These are phyloP conservation scores for Trichoderma erinaceum DNA, from an alignment of 495 filamentous ascomycete genomes.

Conservation along the genomic window DNA sequence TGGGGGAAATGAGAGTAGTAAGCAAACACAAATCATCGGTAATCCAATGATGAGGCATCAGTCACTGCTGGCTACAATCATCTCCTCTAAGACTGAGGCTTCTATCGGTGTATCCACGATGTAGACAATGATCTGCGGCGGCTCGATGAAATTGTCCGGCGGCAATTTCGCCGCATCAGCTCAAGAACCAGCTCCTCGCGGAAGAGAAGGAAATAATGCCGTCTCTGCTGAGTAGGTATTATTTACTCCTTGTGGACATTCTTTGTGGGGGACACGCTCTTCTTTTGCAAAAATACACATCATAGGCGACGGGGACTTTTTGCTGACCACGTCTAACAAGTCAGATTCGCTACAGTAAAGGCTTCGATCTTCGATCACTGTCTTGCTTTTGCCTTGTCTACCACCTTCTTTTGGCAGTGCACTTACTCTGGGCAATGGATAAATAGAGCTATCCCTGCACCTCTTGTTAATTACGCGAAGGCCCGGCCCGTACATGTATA, in stretches of 20 bases:
- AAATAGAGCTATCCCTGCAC: neutral
- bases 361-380: conserved; percentile 1
- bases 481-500: neutral
- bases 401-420: neutral
- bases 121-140: neutral
- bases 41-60: no score
- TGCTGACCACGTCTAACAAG: conserved; percentile 5
- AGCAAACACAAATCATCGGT: neutral
- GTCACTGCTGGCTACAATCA: neutral
- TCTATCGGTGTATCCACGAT: neutral
- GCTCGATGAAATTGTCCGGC: neutral
- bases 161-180: neutral
- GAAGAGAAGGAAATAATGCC: neutral
- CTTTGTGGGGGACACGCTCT: neutral
- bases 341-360: neutral
- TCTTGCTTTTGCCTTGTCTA: neutral
- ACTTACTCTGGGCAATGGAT: neutral
- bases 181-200: neutral
- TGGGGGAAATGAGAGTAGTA: neutral
- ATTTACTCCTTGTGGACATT: neutral
- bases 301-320: neutral
- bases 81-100: neutral
- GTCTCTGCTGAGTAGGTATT: neutral
- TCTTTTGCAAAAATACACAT: neutral
- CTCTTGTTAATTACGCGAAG: neutral